Evolutionary conservation across 208 protist species (phyloP).

Genomic region (Leishmania arabica): DNA sequence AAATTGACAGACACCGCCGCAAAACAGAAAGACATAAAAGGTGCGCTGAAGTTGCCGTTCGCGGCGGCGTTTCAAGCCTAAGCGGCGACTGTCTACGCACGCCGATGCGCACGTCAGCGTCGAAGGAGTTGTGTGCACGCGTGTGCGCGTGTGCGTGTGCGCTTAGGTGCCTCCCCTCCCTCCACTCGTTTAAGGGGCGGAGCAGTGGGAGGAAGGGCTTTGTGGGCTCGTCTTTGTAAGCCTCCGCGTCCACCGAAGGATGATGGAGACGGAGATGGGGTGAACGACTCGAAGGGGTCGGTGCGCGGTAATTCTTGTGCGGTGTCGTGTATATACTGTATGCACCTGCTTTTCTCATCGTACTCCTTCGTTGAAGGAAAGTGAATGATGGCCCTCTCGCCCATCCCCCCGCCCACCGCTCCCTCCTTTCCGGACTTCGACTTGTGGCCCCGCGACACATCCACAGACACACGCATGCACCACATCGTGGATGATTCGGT

Average conservation of each 20-base stretch:
- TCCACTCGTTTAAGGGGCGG: not conserved
- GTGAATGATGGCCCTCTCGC: not conserved
- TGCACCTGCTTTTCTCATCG: not conserved
- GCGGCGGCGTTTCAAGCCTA: not conserved
- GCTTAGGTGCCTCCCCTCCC: not conserved
- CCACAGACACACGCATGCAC: conserved; percentile 11
- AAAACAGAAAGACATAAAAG: not conserved
- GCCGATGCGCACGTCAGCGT: not conserved
- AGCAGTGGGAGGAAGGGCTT: not conserved
- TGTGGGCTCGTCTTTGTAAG: not conserved
- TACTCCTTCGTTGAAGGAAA: not conserved
- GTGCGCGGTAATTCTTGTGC: not conserved
- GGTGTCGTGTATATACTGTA: not conserved
- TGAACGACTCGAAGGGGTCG: not conserved
- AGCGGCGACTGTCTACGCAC: not conserved
- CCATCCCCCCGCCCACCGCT: not conserved
- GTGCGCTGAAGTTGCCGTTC: not conserved
- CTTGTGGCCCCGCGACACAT: not conserved
- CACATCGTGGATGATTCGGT: not conserved
- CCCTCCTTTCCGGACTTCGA: not conserved
- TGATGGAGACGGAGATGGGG: not conserved
- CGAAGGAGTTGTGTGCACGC: not conserved
- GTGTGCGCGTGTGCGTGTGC: not conserved
- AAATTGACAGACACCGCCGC: not conserved
- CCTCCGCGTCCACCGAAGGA: not conserved